These are phyloP conservation scores for Pascua sp. DNA, from an alignment of 1,284 basidiomycete species.

Conservation along the genomic window DNA sequence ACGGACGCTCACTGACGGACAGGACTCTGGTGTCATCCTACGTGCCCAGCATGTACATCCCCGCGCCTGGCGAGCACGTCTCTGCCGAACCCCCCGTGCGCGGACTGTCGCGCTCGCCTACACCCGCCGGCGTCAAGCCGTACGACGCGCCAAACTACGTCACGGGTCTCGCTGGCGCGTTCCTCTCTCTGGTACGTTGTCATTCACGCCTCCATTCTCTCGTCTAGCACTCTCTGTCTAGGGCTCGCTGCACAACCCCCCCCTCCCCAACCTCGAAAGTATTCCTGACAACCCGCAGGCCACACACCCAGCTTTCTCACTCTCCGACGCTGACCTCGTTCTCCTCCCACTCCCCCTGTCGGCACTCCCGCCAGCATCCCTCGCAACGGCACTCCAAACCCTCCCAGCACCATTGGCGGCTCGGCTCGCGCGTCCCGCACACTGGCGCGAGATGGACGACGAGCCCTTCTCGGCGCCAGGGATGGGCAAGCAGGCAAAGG, in stretches of 20 bases:
- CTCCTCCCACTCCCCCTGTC: constrained; percentile 40
- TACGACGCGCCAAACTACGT: constrained; percentile 42
- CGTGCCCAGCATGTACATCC: constrained; percentile 42
- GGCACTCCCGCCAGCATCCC: constrained; percentile 8
- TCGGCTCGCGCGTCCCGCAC: constrained; percentile 1
- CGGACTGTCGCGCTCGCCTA: constrained; percentile 10
- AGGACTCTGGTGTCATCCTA: constrained; percentile 41
- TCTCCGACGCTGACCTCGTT: constrained; percentile 12
- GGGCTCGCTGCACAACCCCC: too few relatives aligned
- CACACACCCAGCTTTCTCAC: constrained; percentile 24
- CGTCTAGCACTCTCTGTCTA: background rate
- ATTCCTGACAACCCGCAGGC: constrained; percentile 21
- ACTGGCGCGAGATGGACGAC: constrained; percentile 41
- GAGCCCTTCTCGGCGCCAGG: constrained; percentile 34
- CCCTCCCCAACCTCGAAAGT: too few relatives aligned
- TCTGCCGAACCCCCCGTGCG: constrained; percentile 28
- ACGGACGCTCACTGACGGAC: constrained; percentile 1
- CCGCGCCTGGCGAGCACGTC: constrained; percentile 11
- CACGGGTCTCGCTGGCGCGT: constrained; percentile 34
- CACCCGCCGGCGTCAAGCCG: background rate
- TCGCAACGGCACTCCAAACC: constrained; percentile 10
- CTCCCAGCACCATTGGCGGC: background rate
- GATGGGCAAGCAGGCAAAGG: constrained; percentile 23
- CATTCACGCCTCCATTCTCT: background rate
- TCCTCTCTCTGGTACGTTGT: constrained; percentile 28